These are phyloP conservation scores for Vigna radiata DNA, from an alignment of 306 rosid species.

Conservation along the genomic window DNA sequence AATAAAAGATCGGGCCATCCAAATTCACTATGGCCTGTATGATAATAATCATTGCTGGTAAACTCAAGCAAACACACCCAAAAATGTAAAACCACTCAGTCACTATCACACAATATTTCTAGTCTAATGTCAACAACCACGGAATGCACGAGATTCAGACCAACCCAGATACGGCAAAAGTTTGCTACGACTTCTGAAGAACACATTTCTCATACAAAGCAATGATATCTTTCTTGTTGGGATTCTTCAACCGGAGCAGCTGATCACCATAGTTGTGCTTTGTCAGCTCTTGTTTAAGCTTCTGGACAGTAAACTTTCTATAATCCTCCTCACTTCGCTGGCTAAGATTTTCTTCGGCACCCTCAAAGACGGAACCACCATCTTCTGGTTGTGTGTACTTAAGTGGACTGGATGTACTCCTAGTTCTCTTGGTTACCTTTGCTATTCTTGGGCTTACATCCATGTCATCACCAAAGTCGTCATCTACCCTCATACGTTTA, in stretches of 20 bases:
- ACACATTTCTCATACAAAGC: slow-evolving; percentile 83
- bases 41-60: slow-evolving; percentile 36
- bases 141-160: slow-evolving; percentile 23
- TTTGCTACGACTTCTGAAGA: slow-evolving; percentile 65
- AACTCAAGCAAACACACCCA: slow-evolving; percentile 39
- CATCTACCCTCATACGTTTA: slow-evolving; percentile 77
- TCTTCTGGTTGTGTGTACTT: slow-evolving; percentile 69
- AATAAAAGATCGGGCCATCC: slow-evolving; percentile 34
- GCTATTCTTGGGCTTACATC: slow-evolving; percentile 64
- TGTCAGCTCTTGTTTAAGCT: slow-evolving; percentile 93
- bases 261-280: slow-evolving; percentile 84
- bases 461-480: slow-evolving; percentile 76
- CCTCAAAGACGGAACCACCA: slow-evolving; percentile 84
- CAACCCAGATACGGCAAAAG: slow-evolving; percentile 30
- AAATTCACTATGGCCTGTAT: slow-evolving; percentile 35
- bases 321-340: slow-evolving; percentile 78
- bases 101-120: slow-evolving; percentile 29
- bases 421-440: slow-evolving; percentile 69
- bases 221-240: slow-evolving; percentile 76
- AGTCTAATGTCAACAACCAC: slow-evolving; percentile 34
- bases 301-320: slow-evolving; percentile 78
- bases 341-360: slow-evolving; percentile 77
- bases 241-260: slow-evolving; percentile 79
- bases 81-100: slow-evolving; percentile 18
- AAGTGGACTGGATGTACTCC: slow-evolving; percentile 70